A percentile compares a stretch with the other conserved stretches of the same genome.
phyloP scores from a whole-genome alignment of 2,329 filamentous ascomycete genomes.

The Dactylonectria macrodidyma region DNA sequence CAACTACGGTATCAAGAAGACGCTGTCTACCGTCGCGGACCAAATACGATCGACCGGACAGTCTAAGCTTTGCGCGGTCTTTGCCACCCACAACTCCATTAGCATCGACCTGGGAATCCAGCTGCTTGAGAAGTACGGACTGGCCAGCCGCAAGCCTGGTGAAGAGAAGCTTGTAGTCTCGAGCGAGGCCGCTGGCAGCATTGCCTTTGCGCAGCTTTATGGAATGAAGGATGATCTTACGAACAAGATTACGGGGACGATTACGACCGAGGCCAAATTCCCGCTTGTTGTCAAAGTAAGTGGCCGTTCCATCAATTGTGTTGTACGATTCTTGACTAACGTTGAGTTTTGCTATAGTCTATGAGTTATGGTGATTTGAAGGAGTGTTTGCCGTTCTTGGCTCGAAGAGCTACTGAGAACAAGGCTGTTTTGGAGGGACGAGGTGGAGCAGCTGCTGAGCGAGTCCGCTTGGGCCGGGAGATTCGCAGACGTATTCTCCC shows the following conservation, averaged over 20 bases:
- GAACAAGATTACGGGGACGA: slow-evolving; percentile 32
- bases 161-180: slow-evolving; percentile 19
- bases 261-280: slow-evolving; percentile 24
- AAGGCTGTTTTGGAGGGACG: slow-evolving; percentile 37
- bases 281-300: slow-evolving; percentile 37
- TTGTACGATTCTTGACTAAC: too few relatives aligned
- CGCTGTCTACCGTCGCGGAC: slow-evolving; percentile 18
- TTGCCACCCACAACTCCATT: slow-evolving; percentile 34
- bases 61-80: slow-evolving; percentile 29
- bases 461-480: slow-evolving; percentile 31
- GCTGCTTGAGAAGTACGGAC: slow-evolving; percentile 22
- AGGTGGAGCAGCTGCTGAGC: slow-evolving; percentile 36
- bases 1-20: slow-evolving; percentile 35
- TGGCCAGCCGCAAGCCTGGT: slow-evolving; percentile 10
- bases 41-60: slow-evolving; percentile 21
- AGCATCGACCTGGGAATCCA: slow-evolving; percentile 33
- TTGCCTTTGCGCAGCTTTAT: slow-evolving; percentile 34
- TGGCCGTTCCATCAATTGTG: background rate
- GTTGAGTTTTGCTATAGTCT: background rate
- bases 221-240: slow-evolving; percentile 39
- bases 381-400: slow-evolving; percentile 37
- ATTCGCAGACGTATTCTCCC: slow-evolving; percentile 21
- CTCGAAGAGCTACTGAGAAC: slow-evolving; percentile 35
- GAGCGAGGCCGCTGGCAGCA: slow-evolving; percentile 28
- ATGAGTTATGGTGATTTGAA: slow-evolving; percentile 41